A percentile compares a stretch with the other conserved stretches of the same genome.
These are phyloP conservation scores for Prunella vulgaris DNA, from an alignment of 257 asterid genomes.

Conservation along the genomic window DNA sequence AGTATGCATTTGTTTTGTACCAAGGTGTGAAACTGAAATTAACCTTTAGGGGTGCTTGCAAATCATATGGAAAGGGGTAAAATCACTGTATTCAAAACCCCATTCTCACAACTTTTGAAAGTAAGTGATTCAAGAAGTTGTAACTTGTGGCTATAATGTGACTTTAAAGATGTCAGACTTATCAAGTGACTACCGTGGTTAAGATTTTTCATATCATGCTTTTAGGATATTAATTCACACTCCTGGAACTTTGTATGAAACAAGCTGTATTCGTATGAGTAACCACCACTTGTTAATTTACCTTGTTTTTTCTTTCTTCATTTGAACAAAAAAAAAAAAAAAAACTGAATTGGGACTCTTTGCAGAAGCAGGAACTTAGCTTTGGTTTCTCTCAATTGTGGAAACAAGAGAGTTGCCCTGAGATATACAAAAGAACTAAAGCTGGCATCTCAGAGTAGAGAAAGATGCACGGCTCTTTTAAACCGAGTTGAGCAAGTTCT, in stretches of 20 bases:
- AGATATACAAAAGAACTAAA: slow-evolving; percentile 61
- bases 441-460: slow-evolving; percentile 66
- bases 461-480: slow-evolving; percentile 56
- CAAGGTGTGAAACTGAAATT: background rate
- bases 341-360: slow-evolving; percentile 13
- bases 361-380: slow-evolving; percentile 64
- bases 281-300: too few relatives aligned
- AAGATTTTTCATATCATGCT: background rate
- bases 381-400: slow-evolving; percentile 48
- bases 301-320: background rate
- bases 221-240: background rate
- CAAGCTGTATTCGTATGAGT: background rate
- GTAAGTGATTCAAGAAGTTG: too few relatives aligned
- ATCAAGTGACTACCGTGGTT: background rate
- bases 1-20: slow-evolving; percentile 32
- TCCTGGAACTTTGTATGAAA: background rate
- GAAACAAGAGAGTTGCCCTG: slow-evolving; percentile 58
- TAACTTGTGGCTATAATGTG: background rate
- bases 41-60: background rate
- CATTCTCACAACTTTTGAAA: too few relatives aligned
- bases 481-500: slow-evolving; percentile 75
- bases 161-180: slow-evolving; percentile 1
- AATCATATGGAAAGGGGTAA: too few relatives aligned
- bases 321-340: background rate
- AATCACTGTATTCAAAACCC: too few relatives aligned